Evolutionary conservation across 192 early-diverging fungal genomes (phyloP).

Genomic region (Backusella westeae): DNA sequence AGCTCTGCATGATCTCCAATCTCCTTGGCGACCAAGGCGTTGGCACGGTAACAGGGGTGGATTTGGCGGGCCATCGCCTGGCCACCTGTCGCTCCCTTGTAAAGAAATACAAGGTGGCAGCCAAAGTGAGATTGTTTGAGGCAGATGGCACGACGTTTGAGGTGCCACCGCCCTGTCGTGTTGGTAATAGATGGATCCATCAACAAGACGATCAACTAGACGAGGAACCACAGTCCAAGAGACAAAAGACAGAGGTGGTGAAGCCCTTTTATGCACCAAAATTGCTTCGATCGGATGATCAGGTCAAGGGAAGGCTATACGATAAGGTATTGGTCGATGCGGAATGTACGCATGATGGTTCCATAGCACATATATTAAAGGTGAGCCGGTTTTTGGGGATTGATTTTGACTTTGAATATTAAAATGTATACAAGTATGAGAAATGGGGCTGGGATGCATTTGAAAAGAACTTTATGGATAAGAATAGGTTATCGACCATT

Average conservation of each 20-base stretch:
- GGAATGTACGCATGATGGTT: constrained; percentile 92
- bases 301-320: constrained; percentile 63
- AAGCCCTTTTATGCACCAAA: constrained; percentile 78
- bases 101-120: constrained; percentile 63
- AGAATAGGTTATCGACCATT: constrained; percentile 56
- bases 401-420: too few relatives aligned
- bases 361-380: constrained; percentile 71
- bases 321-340: constrained; percentile 66
- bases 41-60: constrained; percentile 93
- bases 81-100: constrained; percentile 72
- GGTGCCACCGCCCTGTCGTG: constrained; percentile 62
- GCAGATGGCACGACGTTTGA: constrained; percentile 84
- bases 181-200: constrained; percentile 17
- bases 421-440: constrained; percentile 52
- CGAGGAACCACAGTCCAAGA: constrained; percentile 7
- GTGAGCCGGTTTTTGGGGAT: constrained; percentile 13
- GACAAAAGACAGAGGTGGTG: not conserved
- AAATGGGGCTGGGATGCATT: constrained; percentile 80
- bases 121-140: constrained; percentile 65
- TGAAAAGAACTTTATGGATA: constrained; percentile 69
- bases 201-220: constrained; percentile 21
- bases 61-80: constrained; percentile 71
- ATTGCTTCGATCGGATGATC: constrained; percentile 62
- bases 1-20: constrained; percentile 81
- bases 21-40: constrained; percentile 57